Evolutionary conservation across 805 yeast genomes (phyloP).

Genomic region (Candida awuae): DNA sequence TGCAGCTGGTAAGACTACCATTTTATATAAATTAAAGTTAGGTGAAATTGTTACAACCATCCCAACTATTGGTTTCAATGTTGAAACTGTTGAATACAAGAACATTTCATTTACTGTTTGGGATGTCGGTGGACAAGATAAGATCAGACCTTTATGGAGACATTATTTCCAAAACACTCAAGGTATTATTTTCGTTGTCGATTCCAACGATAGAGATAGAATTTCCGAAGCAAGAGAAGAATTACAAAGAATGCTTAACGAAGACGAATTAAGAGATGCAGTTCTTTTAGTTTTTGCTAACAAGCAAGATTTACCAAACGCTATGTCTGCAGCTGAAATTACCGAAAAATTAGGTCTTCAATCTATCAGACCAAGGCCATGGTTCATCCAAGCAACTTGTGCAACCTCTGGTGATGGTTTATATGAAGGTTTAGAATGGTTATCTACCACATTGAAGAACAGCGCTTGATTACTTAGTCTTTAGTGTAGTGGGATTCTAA

Average conservation of each 20-base stretch:
- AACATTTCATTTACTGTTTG: slow-evolving; percentile 94
- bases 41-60: slow-evolving; percentile 95
- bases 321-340: slow-evolving; percentile 98
- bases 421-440: slow-evolving; percentile 97
- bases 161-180: slow-evolving; percentile 98
- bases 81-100: slow-evolving; percentile 95
- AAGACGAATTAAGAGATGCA: slow-evolving; percentile 96
- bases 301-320: slow-evolving; percentile 98
- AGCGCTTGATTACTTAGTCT: slow-evolving; percentile 27
- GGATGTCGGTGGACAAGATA: slow-evolving; percentile 99
- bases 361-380: slow-evolving; percentile 96
- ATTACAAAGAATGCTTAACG: slow-evolving; percentile 95
- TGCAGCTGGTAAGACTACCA: slow-evolving; percentile 98
- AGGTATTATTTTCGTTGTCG: slow-evolving; percentile 96
- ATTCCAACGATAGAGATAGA: slow-evolving; percentile 97
- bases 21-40: slow-evolving; percentile 85
- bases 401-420: slow-evolving; percentile 99
- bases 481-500: not conserved
- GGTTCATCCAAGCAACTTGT: slow-evolving; percentile 99
- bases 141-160: slow-evolving; percentile 98
- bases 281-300: slow-evolving; percentile 92
- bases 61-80: slow-evolving; percentile 96
- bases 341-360: slow-evolving; percentile 95
- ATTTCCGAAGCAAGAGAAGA: slow-evolving; percentile 97
- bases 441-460: slow-evolving; percentile 81